Evolutionary conservation across 2,329 filamentous ascomycete genomes (phyloP).

Genomic region (Celoporthe dispersa): DNA sequence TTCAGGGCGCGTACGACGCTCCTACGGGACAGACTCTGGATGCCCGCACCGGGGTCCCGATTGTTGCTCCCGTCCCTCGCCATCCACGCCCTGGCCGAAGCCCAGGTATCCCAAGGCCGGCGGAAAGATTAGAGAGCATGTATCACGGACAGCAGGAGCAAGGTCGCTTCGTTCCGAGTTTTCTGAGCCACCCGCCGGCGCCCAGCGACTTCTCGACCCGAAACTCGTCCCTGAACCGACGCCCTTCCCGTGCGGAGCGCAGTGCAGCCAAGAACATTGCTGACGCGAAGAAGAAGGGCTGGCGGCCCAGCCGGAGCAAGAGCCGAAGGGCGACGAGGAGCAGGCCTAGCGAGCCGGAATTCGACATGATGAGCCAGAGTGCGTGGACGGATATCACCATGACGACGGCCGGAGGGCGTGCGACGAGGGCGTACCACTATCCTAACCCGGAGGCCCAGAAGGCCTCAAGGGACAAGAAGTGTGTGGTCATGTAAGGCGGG

Average conservation of each 20-base stretch:
- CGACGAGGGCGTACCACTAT: conserved; percentile 17
- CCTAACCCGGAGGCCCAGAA: conserved; percentile 31
- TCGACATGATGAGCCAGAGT: conserved; percentile 49
- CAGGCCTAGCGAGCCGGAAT: conserved; percentile 37
- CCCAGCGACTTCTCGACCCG: conserved; percentile 40
- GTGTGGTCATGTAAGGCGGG: conserved; percentile 55
- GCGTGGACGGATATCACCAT: conserved; percentile 59
- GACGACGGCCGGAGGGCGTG: conserved; percentile 33
- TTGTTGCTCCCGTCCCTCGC: conserved; percentile 58
- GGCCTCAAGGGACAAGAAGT: conserved; percentile 50
- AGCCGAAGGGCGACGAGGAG: conserved; percentile 44
- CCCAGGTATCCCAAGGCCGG: conserved; percentile 45
- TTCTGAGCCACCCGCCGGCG: conserved; percentile 28
- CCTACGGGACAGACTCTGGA: conserved; percentile 43
- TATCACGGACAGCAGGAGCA: conserved; percentile 43
- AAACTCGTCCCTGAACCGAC: conserved; percentile 50
- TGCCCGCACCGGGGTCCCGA: conserved; percentile 45
- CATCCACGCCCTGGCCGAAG: conserved; percentile 49
- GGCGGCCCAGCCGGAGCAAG: conserved; percentile 47
- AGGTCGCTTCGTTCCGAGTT: conserved; percentile 19
- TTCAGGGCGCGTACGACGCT: conserved; percentile 57
- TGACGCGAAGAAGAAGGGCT: conserved; percentile 63
- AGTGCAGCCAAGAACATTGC: conserved; percentile 66
- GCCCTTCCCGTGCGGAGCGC: conserved; percentile 60
- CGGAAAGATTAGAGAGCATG: conserved; percentile 60